These are phyloP conservation scores for Penicillium parvum DNA, from an alignment of 495 filamentous ascomycete genomes.

Conservation along the genomic window DNA sequence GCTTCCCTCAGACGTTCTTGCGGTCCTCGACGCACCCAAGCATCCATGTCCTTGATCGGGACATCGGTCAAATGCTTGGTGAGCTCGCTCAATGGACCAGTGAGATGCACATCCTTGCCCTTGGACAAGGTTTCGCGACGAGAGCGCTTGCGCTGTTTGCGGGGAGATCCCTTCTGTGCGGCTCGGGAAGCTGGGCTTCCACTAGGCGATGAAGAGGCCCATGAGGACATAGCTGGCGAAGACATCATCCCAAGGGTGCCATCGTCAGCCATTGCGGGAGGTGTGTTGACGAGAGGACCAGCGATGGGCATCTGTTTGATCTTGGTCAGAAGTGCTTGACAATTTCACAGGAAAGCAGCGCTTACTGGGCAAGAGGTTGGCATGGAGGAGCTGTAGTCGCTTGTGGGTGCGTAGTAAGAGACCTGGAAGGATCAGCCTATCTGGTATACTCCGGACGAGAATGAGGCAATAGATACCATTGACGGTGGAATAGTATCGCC, in stretches of 20 bases:
- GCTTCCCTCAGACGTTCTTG: slow-evolving; percentile 66
- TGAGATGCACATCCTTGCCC: slow-evolving; percentile 1
- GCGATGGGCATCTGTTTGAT: not conserved
- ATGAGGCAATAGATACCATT: too few species aligned
- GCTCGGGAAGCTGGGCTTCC: not conserved
- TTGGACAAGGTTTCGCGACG: not conserved
- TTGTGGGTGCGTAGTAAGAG: slow-evolving; percentile 8
- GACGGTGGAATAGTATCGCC: too few species aligned
- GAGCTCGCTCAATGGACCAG: slow-evolving; percentile 68
- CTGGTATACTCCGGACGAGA: too few species aligned
- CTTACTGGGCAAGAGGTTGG: slow-evolving; percentile 20
- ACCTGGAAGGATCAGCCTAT: too few species aligned
- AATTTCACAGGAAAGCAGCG: not conserved
- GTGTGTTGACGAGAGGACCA: not conserved
- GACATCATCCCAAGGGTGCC: not conserved
- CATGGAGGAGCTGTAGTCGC: slow-evolving; percentile 8
- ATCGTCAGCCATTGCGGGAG: not conserved
- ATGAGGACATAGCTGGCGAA: not conserved
- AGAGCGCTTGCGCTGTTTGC: not conserved
- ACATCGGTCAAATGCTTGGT: slow-evolving; percentile 62
- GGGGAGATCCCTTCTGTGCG: not conserved
- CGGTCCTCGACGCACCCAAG: slow-evolving; percentile 68
- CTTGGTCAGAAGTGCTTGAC: not conserved
- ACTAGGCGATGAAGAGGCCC: not conserved
- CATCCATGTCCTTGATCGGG: slow-evolving; percentile 73